A percentile compares a stretch with the other conserved stretches of the same genome.
These are phyloP conservation scores for Hyaloscypha bicolor DNA, from an alignment of 495 filamentous ascomycete genomes.

Conservation along the genomic window DNA sequence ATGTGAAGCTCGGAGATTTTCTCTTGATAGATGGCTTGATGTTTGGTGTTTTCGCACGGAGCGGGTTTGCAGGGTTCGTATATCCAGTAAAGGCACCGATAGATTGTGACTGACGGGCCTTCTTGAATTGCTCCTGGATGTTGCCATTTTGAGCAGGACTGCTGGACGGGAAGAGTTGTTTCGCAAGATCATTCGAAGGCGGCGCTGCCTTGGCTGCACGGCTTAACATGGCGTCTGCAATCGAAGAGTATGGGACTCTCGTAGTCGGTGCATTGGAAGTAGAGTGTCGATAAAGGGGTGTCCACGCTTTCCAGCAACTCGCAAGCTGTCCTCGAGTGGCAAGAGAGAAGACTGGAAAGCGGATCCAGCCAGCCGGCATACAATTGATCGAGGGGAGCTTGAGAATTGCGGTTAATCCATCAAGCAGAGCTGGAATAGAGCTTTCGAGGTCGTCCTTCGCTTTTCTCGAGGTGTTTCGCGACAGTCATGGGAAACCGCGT, in stretches of 20 bases:
- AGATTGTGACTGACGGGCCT: conserved; percentile 27
- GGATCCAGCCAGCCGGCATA: conserved; percentile 29
- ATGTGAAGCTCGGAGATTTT: conserved; percentile 14
- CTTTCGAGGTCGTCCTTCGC: neutral
- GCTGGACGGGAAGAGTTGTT: conserved; percentile 52
- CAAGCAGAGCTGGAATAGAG: neutral
- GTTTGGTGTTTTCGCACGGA: conserved; percentile 28
- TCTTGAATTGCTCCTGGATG: conserved; percentile 36
- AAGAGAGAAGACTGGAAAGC: conserved; percentile 27
- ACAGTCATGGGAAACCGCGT: neutral
- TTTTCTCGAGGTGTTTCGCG: conserved; percentile 3
- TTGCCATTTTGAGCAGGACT: conserved; percentile 40
- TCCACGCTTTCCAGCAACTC: conserved; percentile 28
- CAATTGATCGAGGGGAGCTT: conserved; percentile 26
- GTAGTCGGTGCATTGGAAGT: conserved; percentile 21
- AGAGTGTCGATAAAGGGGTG: conserved; percentile 21
- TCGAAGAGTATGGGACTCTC: conserved; percentile 27
- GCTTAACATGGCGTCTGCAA: conserved; percentile 42
- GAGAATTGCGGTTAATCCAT: conserved; percentile 20
- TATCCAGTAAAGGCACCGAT: conserved; percentile 29
- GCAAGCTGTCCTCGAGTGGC: conserved; percentile 24
- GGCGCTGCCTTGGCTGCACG: conserved; percentile 38
- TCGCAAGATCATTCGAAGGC: conserved; percentile 39
- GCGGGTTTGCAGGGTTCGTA: conserved; percentile 22
- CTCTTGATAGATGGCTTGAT: conserved; percentile 15